A percentile compares a stretch with the other conserved stretches of the same genome.
Conservation (phyloP, 192 early-diverging fungal species). For the Linderina pennispora region DNA sequence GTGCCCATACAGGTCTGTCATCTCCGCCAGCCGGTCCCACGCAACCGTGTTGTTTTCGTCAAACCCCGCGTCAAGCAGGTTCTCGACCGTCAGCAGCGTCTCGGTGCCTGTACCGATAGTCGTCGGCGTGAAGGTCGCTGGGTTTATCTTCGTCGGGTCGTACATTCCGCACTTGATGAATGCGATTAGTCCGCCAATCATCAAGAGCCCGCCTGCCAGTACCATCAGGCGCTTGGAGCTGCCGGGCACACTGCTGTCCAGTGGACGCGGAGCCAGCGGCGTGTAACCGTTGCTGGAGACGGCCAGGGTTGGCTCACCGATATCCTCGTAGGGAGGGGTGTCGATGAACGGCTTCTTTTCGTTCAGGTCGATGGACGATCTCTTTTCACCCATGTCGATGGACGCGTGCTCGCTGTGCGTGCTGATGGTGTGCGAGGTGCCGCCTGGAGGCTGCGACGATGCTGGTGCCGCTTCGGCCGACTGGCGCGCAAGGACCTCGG, state of each 20-base stretch:
- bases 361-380: no score
- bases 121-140: conserved; percentile 15
- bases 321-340: not conserved
- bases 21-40: conserved; percentile 58
- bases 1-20: conserved; percentile 56
- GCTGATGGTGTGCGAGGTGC: not conserved
- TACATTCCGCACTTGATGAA: conserved; percentile 9
- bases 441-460: no score
- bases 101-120: conserved; percentile 7
- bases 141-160: conserved; percentile 11
- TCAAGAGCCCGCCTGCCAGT: conserved; percentile 3
- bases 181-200: conserved; percentile 7
- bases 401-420: not conserved
- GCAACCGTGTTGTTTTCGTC: conserved; percentile 39
- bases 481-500: conserved; percentile 11
- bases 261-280: not conserved
- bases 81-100: conserved; percentile 19
- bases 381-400: no score
- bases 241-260: not conserved
- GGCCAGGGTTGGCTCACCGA: not conserved
- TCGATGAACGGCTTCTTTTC: not conserved
- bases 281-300: not conserved
- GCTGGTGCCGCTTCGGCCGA: no score
- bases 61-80: conserved; percentile 19
- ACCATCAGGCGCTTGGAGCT: conserved; percentile 12